These are phyloP conservation scores for Linnemannia zychae DNA, from an alignment of 192 early-diverging fungal genomes.

Conservation along the genomic window DNA sequence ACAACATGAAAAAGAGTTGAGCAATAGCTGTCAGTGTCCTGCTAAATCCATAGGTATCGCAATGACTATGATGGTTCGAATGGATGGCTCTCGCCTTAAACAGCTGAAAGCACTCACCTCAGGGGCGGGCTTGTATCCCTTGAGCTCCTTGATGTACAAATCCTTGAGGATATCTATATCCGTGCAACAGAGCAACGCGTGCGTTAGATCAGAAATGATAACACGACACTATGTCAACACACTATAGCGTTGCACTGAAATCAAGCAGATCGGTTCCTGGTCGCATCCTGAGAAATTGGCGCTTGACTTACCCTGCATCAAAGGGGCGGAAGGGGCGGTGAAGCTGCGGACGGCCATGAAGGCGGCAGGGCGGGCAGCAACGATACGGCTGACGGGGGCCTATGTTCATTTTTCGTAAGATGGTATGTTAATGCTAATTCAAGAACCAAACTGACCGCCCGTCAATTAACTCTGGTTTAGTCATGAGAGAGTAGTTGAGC, in stretches of 20 bases:
- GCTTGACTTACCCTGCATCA: constrained; percentile 63
- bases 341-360: constrained; percentile 69
- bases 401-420: not conserved
- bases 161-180: constrained; percentile 66
- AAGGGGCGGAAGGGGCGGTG: constrained; percentile 60
- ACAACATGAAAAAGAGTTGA: not conserved
- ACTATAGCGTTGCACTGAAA: not conserved
- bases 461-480: too few relatives aligned
- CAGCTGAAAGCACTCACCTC: constrained; percentile 42
- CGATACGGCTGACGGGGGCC: constrained; percentile 54
- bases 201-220: not conserved
- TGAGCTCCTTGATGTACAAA: constrained; percentile 68
- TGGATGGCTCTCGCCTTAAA: not conserved
- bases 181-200: not conserved
- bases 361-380: constrained; percentile 61
- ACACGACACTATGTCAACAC: not conserved
- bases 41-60: not conserved
- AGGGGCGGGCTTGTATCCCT: constrained; percentile 66
- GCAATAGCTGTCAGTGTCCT: not conserved
- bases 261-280: not conserved
- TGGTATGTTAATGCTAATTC: not conserved
- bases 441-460: not conserved
- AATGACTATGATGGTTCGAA: too few relatives aligned
- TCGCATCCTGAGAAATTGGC: not conserved
- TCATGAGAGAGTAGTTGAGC: too few relatives aligned